Conservation (phyloP, 192 early-diverging fungal species). For the Geranomyces michiganensis region DNA sequence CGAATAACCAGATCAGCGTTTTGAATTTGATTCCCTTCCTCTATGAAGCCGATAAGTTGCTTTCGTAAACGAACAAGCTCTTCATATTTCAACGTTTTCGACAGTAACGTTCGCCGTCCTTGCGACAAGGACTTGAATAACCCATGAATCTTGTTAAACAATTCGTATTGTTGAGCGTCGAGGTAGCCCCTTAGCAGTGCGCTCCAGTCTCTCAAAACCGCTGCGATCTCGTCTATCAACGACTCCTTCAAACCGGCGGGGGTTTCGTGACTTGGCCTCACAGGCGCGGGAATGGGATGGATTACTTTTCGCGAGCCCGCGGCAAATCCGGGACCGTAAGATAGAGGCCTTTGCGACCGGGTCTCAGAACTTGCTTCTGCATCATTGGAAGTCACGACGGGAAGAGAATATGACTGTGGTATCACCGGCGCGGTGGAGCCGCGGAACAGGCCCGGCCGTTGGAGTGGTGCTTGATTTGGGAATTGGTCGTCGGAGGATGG, state of each 20-base stretch:
- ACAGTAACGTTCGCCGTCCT: conserved; percentile 61
- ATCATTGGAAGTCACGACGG: neutral
- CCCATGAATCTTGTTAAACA: conserved; percentile 54
- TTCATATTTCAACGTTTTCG: conserved; percentile 61
- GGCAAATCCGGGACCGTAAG: conserved; percentile 26
- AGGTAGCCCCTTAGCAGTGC: conserved; percentile 55
- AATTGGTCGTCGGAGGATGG: neutral
- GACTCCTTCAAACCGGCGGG: conserved; percentile 58
- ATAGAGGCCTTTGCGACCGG: conserved; percentile 11
- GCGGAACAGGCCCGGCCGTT: conserved; percentile 7
- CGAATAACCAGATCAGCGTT: conserved; percentile 61
- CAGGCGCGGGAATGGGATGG: conserved; percentile 32
- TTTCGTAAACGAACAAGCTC: conserved; percentile 58
- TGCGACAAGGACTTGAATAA: conserved; percentile 65
- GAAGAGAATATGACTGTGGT: conserved; percentile 9
- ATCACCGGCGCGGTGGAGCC: conserved; percentile 29
- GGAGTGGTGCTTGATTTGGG: neutral
- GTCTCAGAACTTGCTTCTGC: neutral
- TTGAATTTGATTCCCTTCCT: conserved; percentile 58
- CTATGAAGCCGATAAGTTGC: conserved; percentile 57
- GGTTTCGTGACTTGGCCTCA: conserved; percentile 47
- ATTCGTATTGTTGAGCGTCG: conserved; percentile 53
- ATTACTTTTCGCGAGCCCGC: conserved; percentile 21
- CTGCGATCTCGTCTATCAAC: conserved; percentile 69
- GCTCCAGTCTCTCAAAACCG: conserved; percentile 67